Base-by-base conservation (phyloP, 106 monocot genomes). In the Xerophyta viscosa region DNA sequence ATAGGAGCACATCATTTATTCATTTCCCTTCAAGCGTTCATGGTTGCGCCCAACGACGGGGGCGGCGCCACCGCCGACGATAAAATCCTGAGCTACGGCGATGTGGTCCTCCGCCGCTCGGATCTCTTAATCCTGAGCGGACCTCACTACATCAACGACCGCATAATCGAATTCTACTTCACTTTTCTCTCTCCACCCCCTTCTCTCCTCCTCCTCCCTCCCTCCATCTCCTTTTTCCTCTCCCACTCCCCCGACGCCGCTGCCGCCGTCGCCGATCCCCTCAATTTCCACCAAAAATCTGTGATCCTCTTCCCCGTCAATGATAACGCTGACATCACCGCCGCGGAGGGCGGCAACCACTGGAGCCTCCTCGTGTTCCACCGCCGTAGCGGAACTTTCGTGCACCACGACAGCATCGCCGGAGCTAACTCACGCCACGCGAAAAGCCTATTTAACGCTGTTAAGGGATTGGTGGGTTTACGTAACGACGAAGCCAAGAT, bases 351-450 rank as follows among this genome's bases (percentile, higher is more conserved):
- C 20, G 93, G 93, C 17, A 13, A 65, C 8, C 93, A 93, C 63
- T 93, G 92, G 92, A 87, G 82, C 60, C 58, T 93, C 8, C 69
- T 93, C 23, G 77, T 64, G 28, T 88, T 67, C 51, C 20, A 70
- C 10, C 37, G 73, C 22, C 26, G 2, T n/a, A 41, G 23, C 15
- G 37, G 58, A 27, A 42, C n/a, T 2, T 75, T 82, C 60, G 76
- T 89, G 14, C 96, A 89, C 37, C 84, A 82, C 68, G 96, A 88
- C 44, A 89, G 96, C 61, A 31, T 39, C 23, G n/a, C 24, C 1
- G 55, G 52, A 21, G 0, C 57, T 23, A 89, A 96, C 56, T 11
- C 26, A 6, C 2, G 0, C 3, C 52, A 71, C 5, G 88, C 88
- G 24, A 8, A 12, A 41, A 41, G 50, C 49, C 67, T 88, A 24